Evolutionary conservation across 2,329 filamentous ascomycete species (phyloP).

Genomic region (Nothopassalora personata): DNA sequence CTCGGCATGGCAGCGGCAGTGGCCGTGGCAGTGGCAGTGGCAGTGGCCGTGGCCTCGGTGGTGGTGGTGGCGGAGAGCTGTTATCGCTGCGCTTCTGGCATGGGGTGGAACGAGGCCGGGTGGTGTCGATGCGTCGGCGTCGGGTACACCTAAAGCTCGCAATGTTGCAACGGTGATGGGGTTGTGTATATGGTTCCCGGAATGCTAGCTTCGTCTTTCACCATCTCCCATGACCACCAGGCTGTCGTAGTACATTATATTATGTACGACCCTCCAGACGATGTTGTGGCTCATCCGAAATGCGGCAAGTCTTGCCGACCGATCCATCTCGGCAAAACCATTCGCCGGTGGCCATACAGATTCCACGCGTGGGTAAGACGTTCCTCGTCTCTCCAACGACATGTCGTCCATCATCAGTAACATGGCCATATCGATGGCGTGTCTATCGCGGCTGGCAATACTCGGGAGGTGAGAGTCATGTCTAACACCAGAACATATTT

Average conservation of each 20-base stretch:
- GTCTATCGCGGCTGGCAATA: not conserved
- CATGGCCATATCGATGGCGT: not conserved
- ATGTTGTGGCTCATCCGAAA: not conserved
- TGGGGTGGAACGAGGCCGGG: not conserved
- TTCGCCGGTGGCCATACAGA: not conserved
- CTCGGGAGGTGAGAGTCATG: not conserved
- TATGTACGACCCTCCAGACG: not conserved
- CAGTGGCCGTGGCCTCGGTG: not conserved
- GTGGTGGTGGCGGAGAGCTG: not conserved
- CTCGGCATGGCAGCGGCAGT: not conserved
- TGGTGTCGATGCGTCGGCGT: not conserved
- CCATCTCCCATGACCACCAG: not conserved
- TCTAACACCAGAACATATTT: not conserved
- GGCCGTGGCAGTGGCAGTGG: not conserved
- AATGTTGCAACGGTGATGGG: too few relatives aligned
- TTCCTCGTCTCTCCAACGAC: not conserved
- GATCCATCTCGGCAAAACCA: not conserved
- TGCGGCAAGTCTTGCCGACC: not conserved
- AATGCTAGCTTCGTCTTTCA: not conserved
- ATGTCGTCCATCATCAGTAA: not conserved
- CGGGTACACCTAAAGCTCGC: not conserved
- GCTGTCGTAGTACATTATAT: too few relatives aligned
- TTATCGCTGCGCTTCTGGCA: not conserved
- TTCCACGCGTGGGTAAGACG: not conserved
- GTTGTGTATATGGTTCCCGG: not conserved